Percentiles rank a stretch among this genome's conserved stretches.
Conservation (phyloP, 169 alveolate species). For the Plasmodium yoelii region DNA sequence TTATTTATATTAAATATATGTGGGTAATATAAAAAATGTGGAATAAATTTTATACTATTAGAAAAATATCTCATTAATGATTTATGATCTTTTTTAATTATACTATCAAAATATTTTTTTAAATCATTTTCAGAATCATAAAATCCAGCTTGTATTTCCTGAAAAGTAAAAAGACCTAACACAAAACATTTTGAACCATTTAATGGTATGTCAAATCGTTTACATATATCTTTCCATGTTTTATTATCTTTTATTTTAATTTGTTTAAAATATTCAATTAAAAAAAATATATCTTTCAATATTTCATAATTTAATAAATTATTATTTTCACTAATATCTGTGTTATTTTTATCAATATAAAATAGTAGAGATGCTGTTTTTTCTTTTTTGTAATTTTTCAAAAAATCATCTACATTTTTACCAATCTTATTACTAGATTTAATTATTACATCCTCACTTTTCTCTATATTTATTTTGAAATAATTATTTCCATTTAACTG, state of each 20-base stretch:
- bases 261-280: constrained; percentile 37
- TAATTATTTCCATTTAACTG: neutral
- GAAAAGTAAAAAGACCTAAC: constrained; percentile 42
- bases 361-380: constrained; percentile 47
- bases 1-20: constrained; percentile 1
- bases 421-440: constrained; percentile 48
- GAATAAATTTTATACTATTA: constrained; percentile 26
- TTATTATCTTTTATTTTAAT: constrained; percentile 13
- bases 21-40: constrained; percentile 66
- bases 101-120: constrained; percentile 16
- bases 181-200: constrained; percentile 47
- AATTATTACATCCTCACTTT: constrained; percentile 12
- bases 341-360: constrained; percentile 22
- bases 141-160: constrained; percentile 19
- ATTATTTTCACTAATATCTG: neutral
- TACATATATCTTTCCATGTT: constrained; percentile 58
- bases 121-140: constrained; percentile 18
- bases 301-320: constrained; percentile 28
- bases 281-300: constrained; percentile 51
- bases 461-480: constrained; percentile 19
- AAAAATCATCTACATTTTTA: constrained; percentile 25
- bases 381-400: constrained; percentile 41
- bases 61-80: constrained; percentile 17
- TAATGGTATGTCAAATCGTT: constrained; percentile 37
- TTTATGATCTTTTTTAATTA: constrained; percentile 3